Evolutionary conservation across 2,329 filamentous ascomycete genomes (phyloP), one percentile per base, ranked within the genome.

Genomic region (Bipolaris zeicola): DNA sequence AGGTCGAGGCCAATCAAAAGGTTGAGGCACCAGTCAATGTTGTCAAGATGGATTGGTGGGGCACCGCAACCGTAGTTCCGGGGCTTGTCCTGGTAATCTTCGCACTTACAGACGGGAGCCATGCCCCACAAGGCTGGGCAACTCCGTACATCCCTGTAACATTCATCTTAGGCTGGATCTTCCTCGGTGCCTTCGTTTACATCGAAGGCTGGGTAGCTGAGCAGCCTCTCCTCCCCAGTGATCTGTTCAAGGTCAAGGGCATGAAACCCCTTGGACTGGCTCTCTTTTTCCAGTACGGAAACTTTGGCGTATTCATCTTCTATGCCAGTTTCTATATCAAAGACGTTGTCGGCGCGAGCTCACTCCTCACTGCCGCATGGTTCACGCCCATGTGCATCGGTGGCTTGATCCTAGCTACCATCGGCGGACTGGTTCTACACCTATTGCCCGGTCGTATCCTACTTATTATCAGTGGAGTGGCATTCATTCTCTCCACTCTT

Each of bases 11-110:
- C 10, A 47, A 52, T 10, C 16, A 46, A 13, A 57, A 52, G 31
- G 26, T 36, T 6, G 42, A 52, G 11, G 22, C 36, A 13, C 18
- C 47, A 20, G 43, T 31, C 10, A 55, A 56, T 14, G 58, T 43
- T 0, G 54, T 74, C 6, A 73, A 66, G 53, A 76, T 77, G 74
- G 75, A 77, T 49, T 77, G 75, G 75, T 62, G 65, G 59, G 75
- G 75, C 10, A 66, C 72, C 3, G 54, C 65, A 0, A 75, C 72
- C 5, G 70, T 76, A 7, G 65, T 76, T 1, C 70, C 75, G 6
- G 90, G 88, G 0, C 74, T 92, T 11, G 80, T 89, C 1, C 80
- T 95, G 24, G 80, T 91, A 7, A 87, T 92, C 0, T 94, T 88
- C 65, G 88, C 90, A 0, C 83, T 95, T 49, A 92, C 90, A 0